Base-by-base conservation (phyloP, 208 protist genomes). In the Trypanosoma congolense region DNA sequence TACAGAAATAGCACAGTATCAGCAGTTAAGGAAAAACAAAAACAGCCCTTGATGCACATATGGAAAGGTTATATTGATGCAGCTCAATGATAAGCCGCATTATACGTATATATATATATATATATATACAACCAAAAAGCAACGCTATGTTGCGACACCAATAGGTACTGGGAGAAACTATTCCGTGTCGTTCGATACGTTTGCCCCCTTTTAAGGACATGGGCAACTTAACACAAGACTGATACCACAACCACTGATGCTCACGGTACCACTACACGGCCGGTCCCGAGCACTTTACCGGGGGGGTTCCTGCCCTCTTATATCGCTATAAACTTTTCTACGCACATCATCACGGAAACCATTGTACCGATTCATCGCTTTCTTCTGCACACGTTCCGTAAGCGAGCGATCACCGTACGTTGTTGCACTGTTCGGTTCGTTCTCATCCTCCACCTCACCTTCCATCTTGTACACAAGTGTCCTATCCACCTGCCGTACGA, bases 311-410 rank as follows among this genome's bases (percentile, higher is more conserved):
- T 74, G 69, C 0, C 80, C 80, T 16, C 70, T 55, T 2, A 88
- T 56, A 14, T 91, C 87, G 51, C 75, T 87, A 72, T 93, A 93
- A 19, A 81, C 83, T 47, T 85, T 90, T 40, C 62, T 67, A 16
- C 87, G 83, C 36, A 93, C 57, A 24, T 93, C 83, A 49, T 91
- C 78, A 12, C 87, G 74, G 44, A 93, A 93, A 5, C 64, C 70
- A 65, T 88, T 86, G 56, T 90, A 90, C 0, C 87, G 71, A 53
- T 93, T 93, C 87, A 93, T 93, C 26, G 87, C 87, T 75, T 91
- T 93, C 49, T 91, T 90, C 75, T 90, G 81, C 52, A 93, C 83
- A 0, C 87, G 70, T 58, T 87, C 83, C 3, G 77, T 87, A 28
- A 92, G 56, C 3, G 77, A 85, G 14, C 81, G 79, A 46, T 92